Evolutionary conservation across 2,329 filamentous ascomycete species (phyloP).

Genomic region (Thielaviopsis musarum): DNA sequence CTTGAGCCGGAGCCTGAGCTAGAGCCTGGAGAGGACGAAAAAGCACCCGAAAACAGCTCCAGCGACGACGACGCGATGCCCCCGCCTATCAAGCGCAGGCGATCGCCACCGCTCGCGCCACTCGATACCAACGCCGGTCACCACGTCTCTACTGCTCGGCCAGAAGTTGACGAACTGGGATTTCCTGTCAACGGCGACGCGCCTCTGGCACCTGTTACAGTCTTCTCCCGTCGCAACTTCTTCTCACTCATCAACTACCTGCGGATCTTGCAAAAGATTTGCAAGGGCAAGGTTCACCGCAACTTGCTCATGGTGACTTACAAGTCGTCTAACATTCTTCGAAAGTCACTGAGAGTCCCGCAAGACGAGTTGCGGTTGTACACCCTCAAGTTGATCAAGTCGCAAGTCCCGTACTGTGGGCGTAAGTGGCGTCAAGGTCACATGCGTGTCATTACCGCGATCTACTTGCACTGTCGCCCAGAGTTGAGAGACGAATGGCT

Average conservation of each 20-base stretch:
- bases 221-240: conserved; percentile 87
- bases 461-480: conserved; percentile 84
- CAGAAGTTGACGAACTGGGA: conserved; percentile 72
- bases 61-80: conserved; percentile 67
- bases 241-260: conserved; percentile 91
- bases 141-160: conserved; percentile 20
- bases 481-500: conserved; percentile 94
- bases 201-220: conserved; percentile 63
- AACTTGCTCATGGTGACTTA: conserved; percentile 89
- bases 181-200: conserved; percentile 51
- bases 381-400: conserved; percentile 96
- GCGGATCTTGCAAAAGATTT: conserved; percentile 93
- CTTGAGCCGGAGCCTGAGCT: background rate
- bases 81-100: conserved; percentile 57
- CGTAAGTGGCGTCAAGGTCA: conserved; percentile 96
- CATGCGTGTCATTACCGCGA: conserved; percentile 95
- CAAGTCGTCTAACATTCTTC: conserved; percentile 82
- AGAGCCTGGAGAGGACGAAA: background rate
- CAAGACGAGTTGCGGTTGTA: conserved; percentile 79
- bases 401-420: conserved; percentile 93
- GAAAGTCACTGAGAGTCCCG: conserved; percentile 80
- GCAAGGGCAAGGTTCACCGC: conserved; percentile 86
- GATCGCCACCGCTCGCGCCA: conserved; percentile 27
- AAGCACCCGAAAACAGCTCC: conserved; percentile 20
- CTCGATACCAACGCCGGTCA: conserved; percentile 12